Evolutionary conservation across 2,329 filamentous ascomycete species (phyloP).

Genomic region (Pezicula carpinea): DNA sequence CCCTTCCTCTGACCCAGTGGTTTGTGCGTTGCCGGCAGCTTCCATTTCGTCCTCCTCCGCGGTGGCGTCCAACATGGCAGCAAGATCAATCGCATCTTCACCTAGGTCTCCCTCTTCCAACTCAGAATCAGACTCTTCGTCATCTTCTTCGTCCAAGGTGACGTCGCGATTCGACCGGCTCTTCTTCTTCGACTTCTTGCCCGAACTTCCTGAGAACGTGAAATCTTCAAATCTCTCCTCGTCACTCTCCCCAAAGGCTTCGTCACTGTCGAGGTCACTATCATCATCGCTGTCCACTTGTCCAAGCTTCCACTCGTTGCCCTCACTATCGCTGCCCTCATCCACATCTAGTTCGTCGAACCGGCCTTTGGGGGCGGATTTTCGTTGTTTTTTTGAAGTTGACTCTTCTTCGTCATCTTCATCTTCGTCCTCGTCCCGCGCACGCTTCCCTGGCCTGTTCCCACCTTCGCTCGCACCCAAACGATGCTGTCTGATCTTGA

Average conservation of each 20-base stretch:
- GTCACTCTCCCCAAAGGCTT: slow-evolving; percentile 67
- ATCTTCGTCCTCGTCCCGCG: slow-evolving; percentile 38
- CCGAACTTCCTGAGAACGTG: slow-evolving; percentile 54
- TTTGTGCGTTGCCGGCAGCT: slow-evolving; percentile 25
- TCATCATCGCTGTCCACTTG: slow-evolving; percentile 63
- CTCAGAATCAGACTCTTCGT: slow-evolving; percentile 35
- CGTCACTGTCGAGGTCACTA: slow-evolving; percentile 65
- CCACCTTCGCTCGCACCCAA: slow-evolving; percentile 49
- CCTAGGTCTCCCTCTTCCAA: slow-evolving; percentile 67
- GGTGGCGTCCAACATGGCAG: slow-evolving; percentile 26
- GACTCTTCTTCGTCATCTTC: slow-evolving; percentile 30
- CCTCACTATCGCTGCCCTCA: slow-evolving; percentile 63
- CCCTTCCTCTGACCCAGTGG: slow-evolving; percentile 36
- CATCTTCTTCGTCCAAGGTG: slow-evolving; percentile 45
- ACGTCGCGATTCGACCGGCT: slow-evolving; percentile 39
- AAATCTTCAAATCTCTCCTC: slow-evolving; percentile 67
- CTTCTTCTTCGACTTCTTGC: slow-evolving; percentile 48
- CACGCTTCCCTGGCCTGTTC: slow-evolving; percentile 32
- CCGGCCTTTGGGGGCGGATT: slow-evolving; percentile 21
- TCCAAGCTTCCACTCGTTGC: slow-evolving; percentile 64
- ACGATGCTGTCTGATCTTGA: slow-evolving; percentile 50
- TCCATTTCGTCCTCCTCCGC: slow-evolving; percentile 69
- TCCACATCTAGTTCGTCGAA: slow-evolving; percentile 44
- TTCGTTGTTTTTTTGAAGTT: slow-evolving; percentile 30
- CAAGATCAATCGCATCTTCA: slow-evolving; percentile 36